These are phyloP conservation scores for Pyrus communis DNA, from an alignment of 306 rosid species.

Conservation along the genomic window DNA sequence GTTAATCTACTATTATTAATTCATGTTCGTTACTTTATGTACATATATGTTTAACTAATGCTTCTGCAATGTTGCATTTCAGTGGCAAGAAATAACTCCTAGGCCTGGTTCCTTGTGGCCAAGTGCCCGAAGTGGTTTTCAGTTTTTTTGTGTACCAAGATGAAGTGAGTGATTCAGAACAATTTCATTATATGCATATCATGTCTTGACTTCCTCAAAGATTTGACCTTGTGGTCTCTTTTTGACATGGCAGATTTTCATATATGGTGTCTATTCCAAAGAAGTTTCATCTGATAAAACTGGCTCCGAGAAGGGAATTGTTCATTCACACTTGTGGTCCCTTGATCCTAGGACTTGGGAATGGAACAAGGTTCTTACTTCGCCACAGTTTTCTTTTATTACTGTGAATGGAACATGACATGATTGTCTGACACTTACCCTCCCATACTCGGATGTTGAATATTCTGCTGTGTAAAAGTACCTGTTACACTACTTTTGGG, in stretches of 20 bases:
- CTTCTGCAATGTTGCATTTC: constrained; percentile 24
- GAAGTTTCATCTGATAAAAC: constrained; percentile 79
- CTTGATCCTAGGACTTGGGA: constrained; percentile 99
- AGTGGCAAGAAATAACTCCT: constrained; percentile 99
- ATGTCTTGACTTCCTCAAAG: not conserved
- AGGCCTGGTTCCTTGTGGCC: constrained; percentile 98
- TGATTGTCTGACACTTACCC: not conserved
- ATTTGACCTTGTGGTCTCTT: not conserved
- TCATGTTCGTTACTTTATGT: not conserved
- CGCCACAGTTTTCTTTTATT: not conserved
- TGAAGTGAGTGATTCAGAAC: constrained; percentile 51
- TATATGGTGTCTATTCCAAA: constrained; percentile 97
- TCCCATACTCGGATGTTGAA: no score
- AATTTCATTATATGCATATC: not conserved
- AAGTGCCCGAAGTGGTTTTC: constrained; percentile 90
- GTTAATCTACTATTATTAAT: constrained; percentile 1
- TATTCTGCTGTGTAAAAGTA: not conserved
- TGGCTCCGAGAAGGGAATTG: constrained; percentile 74
- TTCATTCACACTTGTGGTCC: constrained; percentile 90
- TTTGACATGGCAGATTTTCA: constrained; percentile 60
- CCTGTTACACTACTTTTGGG: not conserved
- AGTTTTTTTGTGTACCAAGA: constrained; percentile 86
- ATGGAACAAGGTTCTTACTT: constrained; percentile 78
- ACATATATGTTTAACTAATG: not conserved
- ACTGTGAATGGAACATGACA: not conserved